These are phyloP conservation scores for Ustilago crameri DNA, from an alignment of 1,284 basidiomycete species.

Conservation along the genomic window DNA sequence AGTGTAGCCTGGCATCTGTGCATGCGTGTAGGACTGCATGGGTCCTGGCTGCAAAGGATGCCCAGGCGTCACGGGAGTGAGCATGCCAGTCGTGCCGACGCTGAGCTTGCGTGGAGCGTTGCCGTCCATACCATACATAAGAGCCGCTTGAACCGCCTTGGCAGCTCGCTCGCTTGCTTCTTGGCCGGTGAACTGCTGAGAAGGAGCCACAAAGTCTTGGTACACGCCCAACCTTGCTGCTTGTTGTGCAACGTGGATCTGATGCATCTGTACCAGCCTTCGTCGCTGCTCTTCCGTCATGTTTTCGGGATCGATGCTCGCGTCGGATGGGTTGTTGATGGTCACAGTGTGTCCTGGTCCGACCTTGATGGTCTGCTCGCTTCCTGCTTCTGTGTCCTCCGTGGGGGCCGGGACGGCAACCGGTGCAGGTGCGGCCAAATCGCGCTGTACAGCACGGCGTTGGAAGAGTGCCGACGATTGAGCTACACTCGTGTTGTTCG, in stretches of 20 bases:
- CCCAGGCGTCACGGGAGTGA: conserved; percentile 47
- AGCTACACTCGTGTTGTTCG: conserved; percentile 21
- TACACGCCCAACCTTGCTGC: conserved; percentile 38
- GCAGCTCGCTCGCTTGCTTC: conserved; percentile 50
- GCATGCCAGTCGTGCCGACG: conserved; percentile 36
- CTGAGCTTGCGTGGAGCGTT: conserved; percentile 43
- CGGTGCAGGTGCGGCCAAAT: conserved; percentile 45
- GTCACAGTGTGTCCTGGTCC: conserved; percentile 24
- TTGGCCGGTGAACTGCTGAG: conserved; percentile 47
- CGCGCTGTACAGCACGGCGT: conserved; percentile 50
- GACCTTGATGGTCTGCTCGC: conserved; percentile 21
- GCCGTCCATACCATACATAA: conserved; percentile 54
- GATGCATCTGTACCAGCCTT: conserved; percentile 45
- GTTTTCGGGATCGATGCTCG: conserved; percentile 31
- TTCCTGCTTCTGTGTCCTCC: background rate
- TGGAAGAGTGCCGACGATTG: conserved; percentile 51
- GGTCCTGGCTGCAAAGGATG: conserved; percentile 46
- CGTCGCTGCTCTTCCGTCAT: conserved; percentile 44
- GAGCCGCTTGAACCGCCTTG: conserved; percentile 49
- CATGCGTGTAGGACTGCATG: conserved; percentile 8
- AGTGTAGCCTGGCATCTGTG: conserved; percentile 19
- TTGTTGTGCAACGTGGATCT: conserved; percentile 45
- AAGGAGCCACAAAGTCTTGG: conserved; percentile 49
- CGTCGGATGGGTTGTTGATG: conserved; percentile 26
- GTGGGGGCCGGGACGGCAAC: conserved; percentile 27